Conservation (phyloP, 2,329 filamentous ascomycete species). For the Didymella arachidicola region DNA sequence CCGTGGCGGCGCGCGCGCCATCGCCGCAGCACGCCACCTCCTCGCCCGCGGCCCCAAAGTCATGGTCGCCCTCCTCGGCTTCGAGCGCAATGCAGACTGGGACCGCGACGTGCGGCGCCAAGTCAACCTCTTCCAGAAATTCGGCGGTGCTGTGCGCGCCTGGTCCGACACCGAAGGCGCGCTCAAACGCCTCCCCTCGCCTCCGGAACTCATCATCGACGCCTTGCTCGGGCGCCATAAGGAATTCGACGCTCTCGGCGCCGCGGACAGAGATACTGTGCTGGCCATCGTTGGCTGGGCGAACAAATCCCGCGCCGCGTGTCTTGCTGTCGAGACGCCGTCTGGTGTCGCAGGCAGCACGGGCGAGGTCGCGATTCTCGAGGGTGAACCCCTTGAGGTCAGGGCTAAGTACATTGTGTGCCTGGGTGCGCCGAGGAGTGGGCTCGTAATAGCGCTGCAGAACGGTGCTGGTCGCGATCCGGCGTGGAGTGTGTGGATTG, state of each 20-base stretch:
- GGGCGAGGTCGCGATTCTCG: slow-evolving; percentile 65
- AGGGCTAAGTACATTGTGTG: slow-evolving; percentile 83
- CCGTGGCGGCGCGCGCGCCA: slow-evolving; percentile 81
- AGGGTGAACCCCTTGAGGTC: slow-evolving; percentile 81
- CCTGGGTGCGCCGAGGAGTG: slow-evolving; percentile 85
- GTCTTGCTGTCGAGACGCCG: slow-evolving; percentile 91
- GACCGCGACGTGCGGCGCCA: slow-evolving; percentile 83
- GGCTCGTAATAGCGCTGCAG: slow-evolving; percentile 78
- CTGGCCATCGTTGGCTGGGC: slow-evolving; percentile 94
- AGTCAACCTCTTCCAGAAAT: slow-evolving; percentile 81
- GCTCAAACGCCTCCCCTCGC: slow-evolving; percentile 65
- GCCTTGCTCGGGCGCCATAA: slow-evolving; percentile 86
- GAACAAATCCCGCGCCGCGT: slow-evolving; percentile 80
- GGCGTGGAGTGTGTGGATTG: slow-evolving; percentile 82
- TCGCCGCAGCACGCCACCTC: slow-evolving; percentile 86
- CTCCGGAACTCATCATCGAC: slow-evolving; percentile 84
- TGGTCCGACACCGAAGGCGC: slow-evolving; percentile 66
- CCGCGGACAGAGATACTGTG: slow-evolving; percentile 80
- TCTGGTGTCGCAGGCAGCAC: slow-evolving; percentile 84
- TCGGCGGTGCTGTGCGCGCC: slow-evolving; percentile 75
- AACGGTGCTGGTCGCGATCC: slow-evolving; percentile 61
- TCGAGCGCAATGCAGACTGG: slow-evolving; percentile 82
- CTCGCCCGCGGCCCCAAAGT: slow-evolving; percentile 83
- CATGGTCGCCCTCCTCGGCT: slow-evolving; percentile 82
- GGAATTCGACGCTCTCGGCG: slow-evolving; percentile 86